phyloP scores from a whole-genome alignment of 306 rosid species.

The Trifolium dubium region DNA sequence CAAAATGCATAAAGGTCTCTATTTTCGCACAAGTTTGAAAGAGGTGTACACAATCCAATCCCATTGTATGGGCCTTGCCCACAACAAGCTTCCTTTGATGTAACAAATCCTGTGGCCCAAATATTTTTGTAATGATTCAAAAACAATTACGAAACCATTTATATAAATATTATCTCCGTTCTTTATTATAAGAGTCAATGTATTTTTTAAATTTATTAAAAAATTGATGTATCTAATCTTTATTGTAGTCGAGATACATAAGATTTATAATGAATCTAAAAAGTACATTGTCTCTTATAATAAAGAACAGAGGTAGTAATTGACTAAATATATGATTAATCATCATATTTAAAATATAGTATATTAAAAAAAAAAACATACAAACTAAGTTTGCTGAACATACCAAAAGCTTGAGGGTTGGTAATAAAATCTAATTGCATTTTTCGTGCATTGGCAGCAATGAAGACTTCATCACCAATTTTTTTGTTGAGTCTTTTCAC shows the following conservation, averaged over 20 bases:
- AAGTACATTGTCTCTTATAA: too few species aligned
- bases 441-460: conserved; percentile 60
- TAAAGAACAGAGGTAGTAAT: too few species aligned
- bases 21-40: conserved; percentile 73
- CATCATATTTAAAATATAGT: neutral
- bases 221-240: too few species aligned
- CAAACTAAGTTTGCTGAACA: neutral
- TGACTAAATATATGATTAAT: neutral
- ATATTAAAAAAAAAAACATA: neutral
- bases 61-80: conserved; percentile 90
- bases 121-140: neutral
- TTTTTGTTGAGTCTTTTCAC: conserved; percentile 52
- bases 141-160: too few species aligned
- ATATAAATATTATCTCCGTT: too few species aligned
- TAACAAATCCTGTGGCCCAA: conserved; percentile 55
- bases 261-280: too few species aligned
- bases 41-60: conserved; percentile 64
- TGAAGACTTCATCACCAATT: conserved; percentile 53
- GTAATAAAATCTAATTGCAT: conserved; percentile 69
- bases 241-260: too few species aligned
- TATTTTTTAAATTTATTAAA: too few species aligned
- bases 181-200: too few species aligned
- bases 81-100: conserved; percentile 73
- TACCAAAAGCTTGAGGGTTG: conserved; percentile 68
- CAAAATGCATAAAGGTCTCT: conserved; percentile 68